Evolutionary conservation across 2,329 filamentous ascomycete genomes (phyloP).

Genomic region (Xylaria sp.): DNA sequence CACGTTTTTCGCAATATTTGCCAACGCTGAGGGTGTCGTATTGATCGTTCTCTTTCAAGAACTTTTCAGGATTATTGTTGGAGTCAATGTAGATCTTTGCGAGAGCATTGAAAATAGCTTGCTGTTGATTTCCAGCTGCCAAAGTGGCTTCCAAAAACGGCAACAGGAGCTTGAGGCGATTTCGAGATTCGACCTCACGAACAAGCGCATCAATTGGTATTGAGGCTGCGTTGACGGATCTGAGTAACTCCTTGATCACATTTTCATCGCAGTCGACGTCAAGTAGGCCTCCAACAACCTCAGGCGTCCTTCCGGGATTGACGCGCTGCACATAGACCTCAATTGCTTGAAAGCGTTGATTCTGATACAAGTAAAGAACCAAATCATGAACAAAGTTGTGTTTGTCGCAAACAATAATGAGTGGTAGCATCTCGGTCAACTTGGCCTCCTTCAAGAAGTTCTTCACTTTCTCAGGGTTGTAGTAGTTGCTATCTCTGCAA

Average conservation of each 20-base stretch:
- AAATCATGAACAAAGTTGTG: constrained; percentile 99
- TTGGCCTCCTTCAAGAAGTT: constrained; percentile 99
- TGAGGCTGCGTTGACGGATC: constrained; percentile 82
- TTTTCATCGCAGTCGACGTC: constrained; percentile 97
- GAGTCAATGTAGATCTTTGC: constrained; percentile 99
- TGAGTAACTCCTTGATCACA: constrained; percentile 92
- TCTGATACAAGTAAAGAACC: constrained; percentile 96
- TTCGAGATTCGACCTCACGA: constrained; percentile 91
- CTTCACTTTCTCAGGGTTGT: constrained; percentile 95
- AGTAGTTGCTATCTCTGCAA: constrained; percentile 90
- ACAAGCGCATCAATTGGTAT: constrained; percentile 97
- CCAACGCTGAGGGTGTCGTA: constrained; percentile 93
- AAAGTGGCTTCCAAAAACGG: constrained; percentile 96
- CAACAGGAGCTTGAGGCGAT: constrained; percentile 92
- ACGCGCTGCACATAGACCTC: constrained; percentile 98
- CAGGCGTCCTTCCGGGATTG: constrained; percentile 89
- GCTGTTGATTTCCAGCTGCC: constrained; percentile 90
- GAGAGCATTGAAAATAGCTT: constrained; percentile 95
- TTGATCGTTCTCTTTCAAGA: constrained; percentile 95
- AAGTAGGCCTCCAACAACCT: constrained; percentile 90
- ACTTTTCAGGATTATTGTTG: constrained; percentile 98
- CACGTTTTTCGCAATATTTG: constrained; percentile 99
- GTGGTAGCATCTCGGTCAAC: constrained; percentile 88
- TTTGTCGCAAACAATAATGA: constrained; percentile 99
- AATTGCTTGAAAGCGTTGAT: constrained; percentile 98